These are phyloP conservation scores for Amylostereum chailletii DNA, from an alignment of 1,284 basidiomycete genomes.

Conservation along the genomic window DNA sequence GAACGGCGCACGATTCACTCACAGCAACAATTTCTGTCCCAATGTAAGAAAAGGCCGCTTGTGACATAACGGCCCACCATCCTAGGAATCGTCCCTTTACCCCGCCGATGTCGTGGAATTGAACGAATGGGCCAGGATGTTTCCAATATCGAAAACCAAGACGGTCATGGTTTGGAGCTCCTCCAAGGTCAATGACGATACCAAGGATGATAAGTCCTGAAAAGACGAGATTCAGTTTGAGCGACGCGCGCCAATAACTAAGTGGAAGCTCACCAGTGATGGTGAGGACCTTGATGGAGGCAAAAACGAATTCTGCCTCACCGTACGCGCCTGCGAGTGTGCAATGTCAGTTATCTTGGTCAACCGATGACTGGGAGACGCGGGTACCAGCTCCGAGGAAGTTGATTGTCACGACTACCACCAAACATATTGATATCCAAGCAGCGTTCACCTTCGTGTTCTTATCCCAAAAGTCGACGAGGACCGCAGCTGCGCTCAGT, in stretches of 20 bases:
- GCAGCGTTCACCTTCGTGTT: conserved; percentile 50
- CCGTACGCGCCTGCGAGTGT: conserved; percentile 45
- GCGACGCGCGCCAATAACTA: conserved; percentile 41
- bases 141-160: conserved; percentile 34
- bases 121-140: conserved; percentile 63
- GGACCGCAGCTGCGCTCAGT: conserved; percentile 65
- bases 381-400: conserved; percentile 58
- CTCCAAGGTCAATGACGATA: conserved; percentile 67
- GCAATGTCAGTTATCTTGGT: conserved; percentile 1
- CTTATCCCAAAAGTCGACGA: conserved; percentile 67
- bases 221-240: neutral
- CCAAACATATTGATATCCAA: conserved; percentile 71
- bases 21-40: conserved; percentile 84
- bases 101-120: conserved; percentile 47
- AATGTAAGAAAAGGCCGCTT: conserved; percentile 80
- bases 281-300: conserved; percentile 74
- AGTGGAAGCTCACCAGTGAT: conserved; percentile 48
- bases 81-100: conserved; percentile 59
- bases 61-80: conserved; percentile 58
- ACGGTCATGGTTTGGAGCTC: conserved; percentile 40
- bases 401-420: conserved; percentile 72
- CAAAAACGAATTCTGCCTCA: conserved; percentile 69
- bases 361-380: neutral
- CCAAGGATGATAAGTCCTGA: conserved; percentile 39
- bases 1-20: conserved; percentile 29